Evolutionary conservation across 192 early-diverging fungal genomes (phyloP).

Genomic region (Spinellus fusiger): DNA sequence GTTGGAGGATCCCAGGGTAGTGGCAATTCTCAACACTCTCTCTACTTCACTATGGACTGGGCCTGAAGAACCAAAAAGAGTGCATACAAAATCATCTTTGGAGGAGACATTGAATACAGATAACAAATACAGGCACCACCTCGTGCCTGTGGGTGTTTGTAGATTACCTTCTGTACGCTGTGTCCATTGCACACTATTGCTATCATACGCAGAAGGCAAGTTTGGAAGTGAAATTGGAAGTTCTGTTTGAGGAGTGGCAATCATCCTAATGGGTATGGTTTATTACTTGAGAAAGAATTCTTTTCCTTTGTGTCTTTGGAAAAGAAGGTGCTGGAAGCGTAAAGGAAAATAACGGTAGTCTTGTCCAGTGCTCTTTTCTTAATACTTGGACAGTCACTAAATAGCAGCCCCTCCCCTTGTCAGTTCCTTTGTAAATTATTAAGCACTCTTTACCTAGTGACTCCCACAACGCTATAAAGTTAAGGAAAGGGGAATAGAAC

Average conservation of each 20-base stretch:
- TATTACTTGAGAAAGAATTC: conserved; percentile 19
- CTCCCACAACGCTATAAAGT: conserved; percentile 18
- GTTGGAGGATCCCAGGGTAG: background rate
- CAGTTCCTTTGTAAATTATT: background rate
- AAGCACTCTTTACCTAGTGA: background rate
- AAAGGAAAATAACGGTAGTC: conserved; percentile 32
- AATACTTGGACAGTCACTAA: conserved; percentile 14
- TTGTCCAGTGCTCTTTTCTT: conserved; percentile 37
- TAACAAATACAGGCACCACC: too few species aligned
- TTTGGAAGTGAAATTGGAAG: too few species aligned
- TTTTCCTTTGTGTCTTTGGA: conserved; percentile 37
- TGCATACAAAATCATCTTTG: conserved; percentile 6
- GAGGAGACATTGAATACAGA: too few species aligned
- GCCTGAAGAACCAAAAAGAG: conserved; percentile 16
- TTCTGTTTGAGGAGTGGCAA: too few species aligned
- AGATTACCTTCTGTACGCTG: too few species aligned
- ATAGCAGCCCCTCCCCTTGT: too few species aligned
- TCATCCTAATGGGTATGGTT: too few species aligned
- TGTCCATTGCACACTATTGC: too few species aligned
- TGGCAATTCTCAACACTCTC: conserved; percentile 7
- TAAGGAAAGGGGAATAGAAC: background rate
- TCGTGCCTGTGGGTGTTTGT: too few species aligned
- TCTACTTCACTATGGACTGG: conserved; percentile 5
- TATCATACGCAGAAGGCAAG: too few species aligned
- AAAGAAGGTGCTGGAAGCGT: conserved; percentile 33